Evolutionary conservation across 305 asterid species (phyloP).

Genomic region (Ajuga reptans): DNA sequence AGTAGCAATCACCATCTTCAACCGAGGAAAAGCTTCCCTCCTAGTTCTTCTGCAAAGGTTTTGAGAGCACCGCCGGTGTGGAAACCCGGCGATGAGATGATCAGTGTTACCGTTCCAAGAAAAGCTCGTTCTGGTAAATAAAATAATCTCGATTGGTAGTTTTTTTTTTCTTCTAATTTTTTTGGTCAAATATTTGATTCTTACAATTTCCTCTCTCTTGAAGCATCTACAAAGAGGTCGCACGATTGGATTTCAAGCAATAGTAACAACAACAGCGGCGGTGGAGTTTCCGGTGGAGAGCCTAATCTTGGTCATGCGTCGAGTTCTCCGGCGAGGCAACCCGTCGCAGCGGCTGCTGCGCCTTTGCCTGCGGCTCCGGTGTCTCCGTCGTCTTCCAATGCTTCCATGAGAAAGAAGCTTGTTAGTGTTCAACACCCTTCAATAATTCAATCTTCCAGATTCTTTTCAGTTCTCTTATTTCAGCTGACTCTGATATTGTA

Average conservation of each 20-base stretch:
- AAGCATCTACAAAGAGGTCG: slow-evolving; percentile 78
- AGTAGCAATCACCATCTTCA: slow-evolving; percentile 48
- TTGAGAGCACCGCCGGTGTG: slow-evolving; percentile 65
- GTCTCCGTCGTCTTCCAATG: slow-evolving; percentile 86
- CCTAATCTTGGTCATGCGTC: slow-evolving; percentile 48
- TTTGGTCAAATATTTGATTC: slow-evolving; percentile 13
- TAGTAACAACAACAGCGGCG: slow-evolving; percentile 39
- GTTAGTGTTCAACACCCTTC: slow-evolving; percentile 38
- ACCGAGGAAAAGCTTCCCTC: slow-evolving; percentile 65
- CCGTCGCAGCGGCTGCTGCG: slow-evolving; percentile 34
- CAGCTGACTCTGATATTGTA: background rate
- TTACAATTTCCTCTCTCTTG: slow-evolving; percentile 12
- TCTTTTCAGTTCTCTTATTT: background rate
- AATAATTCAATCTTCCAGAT: background rate
- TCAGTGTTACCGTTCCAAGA: slow-evolving; percentile 86
- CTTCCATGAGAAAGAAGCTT: slow-evolving; percentile 61
- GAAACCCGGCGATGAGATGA: slow-evolving; percentile 93
- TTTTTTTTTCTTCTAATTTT: background rate
- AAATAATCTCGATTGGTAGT: background rate
- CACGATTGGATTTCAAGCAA: slow-evolving; percentile 74
- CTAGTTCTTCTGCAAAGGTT: slow-evolving; percentile 38
- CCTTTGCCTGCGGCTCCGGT: slow-evolving; percentile 52
- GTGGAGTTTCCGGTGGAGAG: slow-evolving; percentile 49
- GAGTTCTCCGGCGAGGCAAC: slow-evolving; percentile 60
- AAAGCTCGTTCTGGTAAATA: slow-evolving; percentile 86